Base-by-base conservation (phyloP, 495 filamentous ascomycete species). In the Aspergillus ostianus region DNA sequence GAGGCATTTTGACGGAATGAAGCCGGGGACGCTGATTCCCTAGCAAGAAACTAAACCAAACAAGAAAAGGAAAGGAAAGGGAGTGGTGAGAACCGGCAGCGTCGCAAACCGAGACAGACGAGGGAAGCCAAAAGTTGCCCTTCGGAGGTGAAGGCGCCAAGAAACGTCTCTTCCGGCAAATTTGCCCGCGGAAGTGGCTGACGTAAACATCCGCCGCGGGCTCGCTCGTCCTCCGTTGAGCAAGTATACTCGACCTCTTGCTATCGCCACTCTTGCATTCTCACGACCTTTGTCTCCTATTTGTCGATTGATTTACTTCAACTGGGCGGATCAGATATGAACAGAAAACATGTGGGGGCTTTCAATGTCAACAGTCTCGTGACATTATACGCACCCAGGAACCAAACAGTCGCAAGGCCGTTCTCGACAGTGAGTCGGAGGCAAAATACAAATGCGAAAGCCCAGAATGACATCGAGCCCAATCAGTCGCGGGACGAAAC, bases 161-260 rank as follows among this genome's bases (percentile, higher is more conserved):
- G 67, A 64, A 66, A 32, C 30, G 30, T 32, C 61, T 62, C 62
- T 47, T 51, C 52, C 56, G 50, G 63, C 66, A 70, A 65, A 67
- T 73, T 71, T 61, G 68, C 58, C 74, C 73, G 73, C 74, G 74
- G 71, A 77, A 60, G 71, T 75, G 60, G 67, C 67, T 77, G 73
- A 77, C 67, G 64, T 73, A 71, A 73, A 56, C 62, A 56, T 64
- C 57, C 59, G 53, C 27, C 8, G 30, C 30, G 30, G 30, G 8
- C 10, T 8, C 6, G 7, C 10, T n/a, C n/a, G n/a, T n/a, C n/a
- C n/a, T n/a, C n/a, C 6, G 30, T 32, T 32, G 10, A 32, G 30
- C 27, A 17, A 27, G 20, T 6, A 8, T 12, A 30, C 15, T 13
- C 30, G 17, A 21, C 26, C 5, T 27, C 29, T 29, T n/a, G 6